These are phyloP conservation scores for Xylaria telfairii DNA, from an alignment of 495 filamentous ascomycete genomes.

Conservation along the genomic window DNA sequence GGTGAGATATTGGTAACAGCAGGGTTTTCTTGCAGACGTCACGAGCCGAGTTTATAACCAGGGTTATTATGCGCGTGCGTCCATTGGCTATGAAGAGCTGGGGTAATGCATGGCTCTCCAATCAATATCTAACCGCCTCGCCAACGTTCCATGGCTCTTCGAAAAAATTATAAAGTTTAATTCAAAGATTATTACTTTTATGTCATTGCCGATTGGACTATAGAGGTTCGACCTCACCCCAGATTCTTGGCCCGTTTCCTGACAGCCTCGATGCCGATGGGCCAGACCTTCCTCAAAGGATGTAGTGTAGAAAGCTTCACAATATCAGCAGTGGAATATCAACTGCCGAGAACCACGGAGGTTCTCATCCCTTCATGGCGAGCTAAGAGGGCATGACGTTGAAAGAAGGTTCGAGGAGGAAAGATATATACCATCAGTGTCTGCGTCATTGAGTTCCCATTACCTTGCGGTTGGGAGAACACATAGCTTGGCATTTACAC, in stretches of 20 bases:
- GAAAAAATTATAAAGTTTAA: neutral
- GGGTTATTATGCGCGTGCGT: neutral
- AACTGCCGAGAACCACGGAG: conserved; percentile 16
- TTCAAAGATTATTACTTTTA: neutral
- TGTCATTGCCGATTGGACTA: neutral
- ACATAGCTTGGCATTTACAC: neutral
- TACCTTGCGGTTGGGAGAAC: neutral
- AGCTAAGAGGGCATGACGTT: neutral
- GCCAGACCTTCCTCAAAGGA: neutral
- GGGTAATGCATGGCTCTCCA: neutral
- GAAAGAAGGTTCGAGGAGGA: neutral
- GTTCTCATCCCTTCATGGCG: neutral
- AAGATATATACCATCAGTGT: conserved; percentile 17
- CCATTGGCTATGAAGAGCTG: neutral
- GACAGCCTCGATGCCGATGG: neutral
- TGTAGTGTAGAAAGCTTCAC: neutral
- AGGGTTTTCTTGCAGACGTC: neutral
- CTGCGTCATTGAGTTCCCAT: neutral
- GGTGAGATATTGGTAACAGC: neutral
- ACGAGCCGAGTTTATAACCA: neutral
- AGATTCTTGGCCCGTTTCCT: neutral
- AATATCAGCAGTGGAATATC: neutral
- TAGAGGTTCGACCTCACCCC: neutral
- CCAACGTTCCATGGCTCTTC: neutral
- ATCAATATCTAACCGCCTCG: conserved; percentile 1